These are phyloP conservation scores for Cenchrus fungigraminus DNA, from an alignment of 176 grass and related monocot species.

Conservation along the genomic window DNA sequence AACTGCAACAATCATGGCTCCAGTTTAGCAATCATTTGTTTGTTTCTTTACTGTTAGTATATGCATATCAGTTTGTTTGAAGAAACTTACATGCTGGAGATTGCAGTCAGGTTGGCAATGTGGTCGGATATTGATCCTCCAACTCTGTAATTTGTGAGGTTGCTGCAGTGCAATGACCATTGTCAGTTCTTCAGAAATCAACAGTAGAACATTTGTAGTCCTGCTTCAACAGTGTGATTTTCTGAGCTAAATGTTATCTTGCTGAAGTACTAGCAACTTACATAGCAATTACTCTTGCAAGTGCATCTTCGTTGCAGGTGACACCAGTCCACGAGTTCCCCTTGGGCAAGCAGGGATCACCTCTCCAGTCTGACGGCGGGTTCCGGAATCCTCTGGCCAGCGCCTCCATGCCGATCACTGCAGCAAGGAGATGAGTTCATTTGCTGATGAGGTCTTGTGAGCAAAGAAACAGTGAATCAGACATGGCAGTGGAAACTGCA, in stretches of 20 bases:
- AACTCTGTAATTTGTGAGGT: constrained; percentile 66
- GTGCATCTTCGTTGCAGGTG: constrained; percentile 52
- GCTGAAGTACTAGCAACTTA: constrained; percentile 42
- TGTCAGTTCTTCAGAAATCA: not conserved
- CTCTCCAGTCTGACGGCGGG: constrained; percentile 75
- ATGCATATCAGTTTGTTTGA: not conserved
- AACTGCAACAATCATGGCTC: constrained; percentile 51
- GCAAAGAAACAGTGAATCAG: not conserved
- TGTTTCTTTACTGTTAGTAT: not conserved
- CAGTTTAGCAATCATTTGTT: not conserved
- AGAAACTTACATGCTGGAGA: constrained; percentile 70
- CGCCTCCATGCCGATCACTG: constrained; percentile 84
- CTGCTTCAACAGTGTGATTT: not conserved
- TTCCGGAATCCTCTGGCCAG: constrained; percentile 65
- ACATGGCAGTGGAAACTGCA: not conserved
- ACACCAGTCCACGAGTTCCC: constrained; percentile 85
- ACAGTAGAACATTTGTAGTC: not conserved
- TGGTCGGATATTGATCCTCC: constrained; percentile 63
- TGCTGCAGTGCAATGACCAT: constrained; percentile 48
- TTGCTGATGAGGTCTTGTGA: not conserved
- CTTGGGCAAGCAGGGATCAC: constrained; percentile 83
- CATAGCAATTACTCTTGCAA: constrained; percentile 63
- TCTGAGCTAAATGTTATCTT: not conserved
- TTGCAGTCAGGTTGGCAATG: constrained; percentile 77
- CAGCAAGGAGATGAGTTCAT: not conserved